phyloP scores from a whole-genome alignment of 163 green algal genomes.

The Prototheca wickerhamii region DNA sequence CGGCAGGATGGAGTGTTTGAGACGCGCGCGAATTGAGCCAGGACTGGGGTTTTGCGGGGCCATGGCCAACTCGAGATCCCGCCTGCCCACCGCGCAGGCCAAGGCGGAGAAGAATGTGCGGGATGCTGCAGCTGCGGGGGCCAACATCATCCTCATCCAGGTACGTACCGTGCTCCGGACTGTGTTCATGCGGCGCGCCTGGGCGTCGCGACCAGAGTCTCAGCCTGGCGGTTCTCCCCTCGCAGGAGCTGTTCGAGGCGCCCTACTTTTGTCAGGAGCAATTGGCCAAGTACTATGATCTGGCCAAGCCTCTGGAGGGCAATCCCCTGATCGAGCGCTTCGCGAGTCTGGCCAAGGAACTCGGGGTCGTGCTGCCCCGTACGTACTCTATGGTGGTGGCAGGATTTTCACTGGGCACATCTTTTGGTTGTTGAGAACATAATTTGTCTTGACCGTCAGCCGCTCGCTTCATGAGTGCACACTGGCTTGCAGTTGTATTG shows the following conservation, averaged over 20 bases:
- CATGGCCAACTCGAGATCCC: too few species aligned
- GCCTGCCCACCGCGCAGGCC: slow-evolving; percentile 12
- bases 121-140: slow-evolving; percentile 37
- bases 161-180: slow-evolving; percentile 12
- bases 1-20: not conserved
- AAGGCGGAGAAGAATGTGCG: slow-evolving; percentile 50
- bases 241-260: slow-evolving; percentile 68
- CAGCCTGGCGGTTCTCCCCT: not conserved
- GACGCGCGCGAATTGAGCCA: too few species aligned
- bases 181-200: not conserved
- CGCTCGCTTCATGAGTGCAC: too few species aligned
- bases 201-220: not conserved
- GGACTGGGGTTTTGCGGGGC: too few species aligned
- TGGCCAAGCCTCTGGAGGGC: slow-evolving; percentile 36
- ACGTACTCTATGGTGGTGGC: not conserved
- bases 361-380: slow-evolving; percentile 59
- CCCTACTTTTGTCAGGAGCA: slow-evolving; percentile 70
- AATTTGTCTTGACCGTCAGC: too few species aligned
- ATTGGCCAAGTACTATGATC: slow-evolving; percentile 30
- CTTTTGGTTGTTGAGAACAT: too few species aligned
- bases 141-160: slow-evolving; percentile 61
- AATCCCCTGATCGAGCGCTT: slow-evolving; percentile 43
- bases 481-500: not conserved
- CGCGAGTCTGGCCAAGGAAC: slow-evolving; percentile 49
- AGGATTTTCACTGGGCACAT: too few species aligned